Evolutionary conservation across 495 filamentous ascomycete genomes (phyloP).

Genomic region (Tuber melanosporum): DNA sequence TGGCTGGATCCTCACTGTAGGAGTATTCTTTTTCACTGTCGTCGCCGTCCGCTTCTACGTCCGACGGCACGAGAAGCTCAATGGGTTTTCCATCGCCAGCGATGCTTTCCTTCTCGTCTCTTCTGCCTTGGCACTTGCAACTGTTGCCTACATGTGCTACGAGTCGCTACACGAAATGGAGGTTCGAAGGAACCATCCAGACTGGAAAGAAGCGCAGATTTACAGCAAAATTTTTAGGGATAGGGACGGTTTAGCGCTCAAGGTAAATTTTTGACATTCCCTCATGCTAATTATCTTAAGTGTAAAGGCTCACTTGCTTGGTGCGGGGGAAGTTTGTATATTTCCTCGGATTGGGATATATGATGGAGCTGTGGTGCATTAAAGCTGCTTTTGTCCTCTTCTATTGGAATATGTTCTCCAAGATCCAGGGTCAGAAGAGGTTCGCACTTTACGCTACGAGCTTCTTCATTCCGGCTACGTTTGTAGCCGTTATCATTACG

Average conservation of each 20-base stretch:
- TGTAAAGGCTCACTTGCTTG: not conserved
- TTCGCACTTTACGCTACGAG: not conserved
- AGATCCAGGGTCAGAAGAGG: not conserved
- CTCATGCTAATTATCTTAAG: not conserved
- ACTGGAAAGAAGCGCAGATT: not conserved
- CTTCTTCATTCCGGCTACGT: not conserved
- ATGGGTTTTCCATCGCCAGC: not conserved
- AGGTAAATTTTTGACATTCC: not conserved
- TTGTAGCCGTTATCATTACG: not conserved
- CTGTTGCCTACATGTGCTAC: not conserved
- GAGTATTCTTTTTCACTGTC: not conserved
- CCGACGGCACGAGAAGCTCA: not conserved
- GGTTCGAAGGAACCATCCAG: not conserved
- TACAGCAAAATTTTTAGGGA: not conserved
- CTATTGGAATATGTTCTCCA: slow-evolving; percentile 1
- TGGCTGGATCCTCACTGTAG: not conserved
- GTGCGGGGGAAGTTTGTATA: not conserved
- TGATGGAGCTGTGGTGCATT: not conserved
- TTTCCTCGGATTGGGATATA: not conserved
- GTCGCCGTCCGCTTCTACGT: not conserved
- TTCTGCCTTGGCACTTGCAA: not conserved
- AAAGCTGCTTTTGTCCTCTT: not conserved
- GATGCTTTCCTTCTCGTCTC: not conserved
- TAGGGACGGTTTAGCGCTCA: not conserved
- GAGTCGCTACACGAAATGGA: not conserved